A percentile compares a stretch with the other conserved stretches of the same genome.
These are phyloP conservation scores for Yarrowia deformans DNA, from an alignment of 805 yeast genomes.

Conservation along the genomic window DNA sequence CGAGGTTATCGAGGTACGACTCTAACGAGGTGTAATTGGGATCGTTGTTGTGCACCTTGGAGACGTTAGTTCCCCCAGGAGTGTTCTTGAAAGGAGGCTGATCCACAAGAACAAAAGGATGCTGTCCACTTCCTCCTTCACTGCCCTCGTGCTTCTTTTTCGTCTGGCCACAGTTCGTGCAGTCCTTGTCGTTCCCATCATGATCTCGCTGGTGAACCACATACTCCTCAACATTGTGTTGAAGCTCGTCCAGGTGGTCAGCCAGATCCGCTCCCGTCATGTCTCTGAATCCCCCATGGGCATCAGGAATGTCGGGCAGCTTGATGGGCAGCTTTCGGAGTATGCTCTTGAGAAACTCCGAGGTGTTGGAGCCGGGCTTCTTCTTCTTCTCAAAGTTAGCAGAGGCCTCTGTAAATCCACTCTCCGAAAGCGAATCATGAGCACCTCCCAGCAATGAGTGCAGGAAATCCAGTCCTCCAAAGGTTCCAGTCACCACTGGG, in stretches of 20 bases:
- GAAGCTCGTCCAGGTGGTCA: conserved; percentile 34
- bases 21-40: conserved; percentile 36
- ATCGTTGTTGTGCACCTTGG: conserved; percentile 36
- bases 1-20: conserved; percentile 16
- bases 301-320: conserved; percentile 37
- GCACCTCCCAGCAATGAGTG: conserved; percentile 45
- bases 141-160: background rate
- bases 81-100: conserved; percentile 31
- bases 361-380: conserved; percentile 20
- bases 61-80: conserved; percentile 33
- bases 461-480: conserved; percentile 46
- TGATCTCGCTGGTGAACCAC: conserved; percentile 33
- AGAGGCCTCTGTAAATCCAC: conserved; percentile 43
- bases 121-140: background rate
- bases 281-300: conserved; percentile 39
- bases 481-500: conserved; percentile 47
- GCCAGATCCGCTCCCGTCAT: conserved; percentile 33
- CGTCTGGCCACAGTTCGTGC: conserved; percentile 1
- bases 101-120: conserved; percentile 23
- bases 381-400: conserved; percentile 40
- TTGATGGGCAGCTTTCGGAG: conserved; percentile 36
- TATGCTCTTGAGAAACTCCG: conserved; percentile 34
- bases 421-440: conserved; percentile 44
- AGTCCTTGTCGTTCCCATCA: conserved; percentile 23
- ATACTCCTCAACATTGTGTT: conserved; percentile 32